Conservation (phyloP, 805 yeast species). For the Lipomyces yamadae region DNA sequence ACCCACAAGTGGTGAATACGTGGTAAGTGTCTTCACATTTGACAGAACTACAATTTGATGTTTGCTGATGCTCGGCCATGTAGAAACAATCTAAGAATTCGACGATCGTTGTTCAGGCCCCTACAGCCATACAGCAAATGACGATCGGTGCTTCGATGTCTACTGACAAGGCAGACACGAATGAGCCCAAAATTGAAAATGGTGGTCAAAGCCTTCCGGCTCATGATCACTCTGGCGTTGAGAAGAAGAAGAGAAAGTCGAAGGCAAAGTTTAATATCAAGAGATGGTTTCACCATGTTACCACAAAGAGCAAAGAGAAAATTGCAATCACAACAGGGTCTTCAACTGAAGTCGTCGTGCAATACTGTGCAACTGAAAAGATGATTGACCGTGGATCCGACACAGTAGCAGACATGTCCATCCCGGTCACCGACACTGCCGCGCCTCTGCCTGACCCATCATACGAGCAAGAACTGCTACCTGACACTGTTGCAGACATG, state of each 20-base stretch:
- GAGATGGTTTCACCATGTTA: neutral
- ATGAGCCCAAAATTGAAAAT: neutral
- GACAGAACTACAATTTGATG: neutral
- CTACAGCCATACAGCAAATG: conserved; percentile 2
- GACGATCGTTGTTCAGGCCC: conserved; percentile 2
- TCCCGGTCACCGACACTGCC: neutral
- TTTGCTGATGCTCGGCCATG: neutral
- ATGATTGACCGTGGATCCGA: neutral
- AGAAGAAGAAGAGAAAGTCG: neutral
- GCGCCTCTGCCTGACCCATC: too few species aligned
- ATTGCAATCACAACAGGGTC: neutral
- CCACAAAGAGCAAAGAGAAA: neutral
- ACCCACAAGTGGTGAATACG: neutral
- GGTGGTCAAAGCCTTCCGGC: neutral
- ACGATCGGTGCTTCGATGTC: neutral
- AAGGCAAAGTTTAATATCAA: neutral
- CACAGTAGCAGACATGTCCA: neutral
- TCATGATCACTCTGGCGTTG: neutral
- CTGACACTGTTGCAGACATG: neutral
- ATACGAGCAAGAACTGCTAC: too few species aligned
- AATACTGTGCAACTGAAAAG: neutral
- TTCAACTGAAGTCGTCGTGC: neutral
- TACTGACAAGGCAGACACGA: neutral
- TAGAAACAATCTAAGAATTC: neutral
- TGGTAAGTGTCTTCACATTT: neutral